Conservation (phyloP, 768 basidiomycete species). For the Lactarius indigo region DNA sequence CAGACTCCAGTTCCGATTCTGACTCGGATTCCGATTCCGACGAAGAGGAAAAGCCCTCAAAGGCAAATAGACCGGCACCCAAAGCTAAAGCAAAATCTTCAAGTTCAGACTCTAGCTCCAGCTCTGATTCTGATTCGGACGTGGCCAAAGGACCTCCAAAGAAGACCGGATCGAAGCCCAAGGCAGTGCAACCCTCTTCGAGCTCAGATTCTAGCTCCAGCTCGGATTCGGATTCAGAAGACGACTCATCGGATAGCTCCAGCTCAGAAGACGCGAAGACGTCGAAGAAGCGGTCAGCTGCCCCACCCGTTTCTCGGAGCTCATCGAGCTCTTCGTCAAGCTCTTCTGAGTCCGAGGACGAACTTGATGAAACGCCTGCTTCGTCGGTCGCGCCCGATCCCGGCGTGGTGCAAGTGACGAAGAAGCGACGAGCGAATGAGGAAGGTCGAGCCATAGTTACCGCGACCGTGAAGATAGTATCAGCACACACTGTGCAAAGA, state of each 20-base stretch:
- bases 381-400: neutral
- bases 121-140: slow-evolving; percentile 12
- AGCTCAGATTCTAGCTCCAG: slow-evolving; percentile 29
- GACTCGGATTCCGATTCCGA: slow-evolving; percentile 15
- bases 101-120: slow-evolving; percentile 11
- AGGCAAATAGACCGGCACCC: neutral
- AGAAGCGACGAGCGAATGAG: slow-evolving; percentile 23
- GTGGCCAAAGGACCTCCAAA: neutral
- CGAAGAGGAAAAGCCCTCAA: slow-evolving; percentile 24
- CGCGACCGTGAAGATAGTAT: slow-evolving; percentile 2
- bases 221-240: slow-evolving; percentile 32
- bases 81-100: slow-evolving; percentile 3
- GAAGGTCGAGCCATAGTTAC: slow-evolving; percentile 15
- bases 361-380: slow-evolving; percentile 13
- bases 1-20: slow-evolving; percentile 26
- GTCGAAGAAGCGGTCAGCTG: slow-evolving; percentile 10
- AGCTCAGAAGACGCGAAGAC: slow-evolving; percentile 9
- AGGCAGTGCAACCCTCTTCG: slow-evolving; percentile 22
- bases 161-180: slow-evolving; percentile 5
- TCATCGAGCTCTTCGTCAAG: slow-evolving; percentile 27
- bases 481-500: slow-evolving; percentile 24
- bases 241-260: slow-evolving; percentile 12
- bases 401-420: neutral
- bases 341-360: slow-evolving; percentile 20
- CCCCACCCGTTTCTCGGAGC: neutral